These are phyloP conservation scores for Rhodotorula mucilaginosa DNA, from an alignment of 1,284 basidiomycete genomes.

Conservation along the genomic window DNA sequence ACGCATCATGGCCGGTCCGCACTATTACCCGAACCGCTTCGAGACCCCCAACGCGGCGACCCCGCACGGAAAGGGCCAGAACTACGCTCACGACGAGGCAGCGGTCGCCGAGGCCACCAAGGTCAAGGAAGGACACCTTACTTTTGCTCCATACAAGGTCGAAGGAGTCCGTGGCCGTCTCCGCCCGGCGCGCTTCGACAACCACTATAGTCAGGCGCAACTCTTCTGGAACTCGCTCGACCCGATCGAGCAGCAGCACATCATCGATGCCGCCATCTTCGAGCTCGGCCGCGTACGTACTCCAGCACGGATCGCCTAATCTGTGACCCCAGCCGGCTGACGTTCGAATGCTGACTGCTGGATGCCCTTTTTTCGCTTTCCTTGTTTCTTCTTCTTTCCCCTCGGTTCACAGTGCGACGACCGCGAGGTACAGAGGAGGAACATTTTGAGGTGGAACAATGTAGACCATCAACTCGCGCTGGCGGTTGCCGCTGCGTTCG, in stretches of 20 bases:
- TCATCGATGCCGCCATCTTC: constrained; percentile 66
- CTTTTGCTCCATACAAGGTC: constrained; percentile 50
- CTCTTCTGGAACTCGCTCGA: constrained; percentile 74
- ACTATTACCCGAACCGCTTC: constrained; percentile 64
- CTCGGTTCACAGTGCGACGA: constrained; percentile 60
- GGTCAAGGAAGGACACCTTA: constrained; percentile 13
- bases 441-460: constrained; percentile 64
- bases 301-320: background rate
- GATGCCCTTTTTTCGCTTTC: too few species aligned
- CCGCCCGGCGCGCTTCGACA: constrained; percentile 24
- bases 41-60: constrained; percentile 51
- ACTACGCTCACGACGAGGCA: constrained; percentile 26
- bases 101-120: constrained; percentile 14
- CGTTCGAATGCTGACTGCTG: background rate
- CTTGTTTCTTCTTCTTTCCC: background rate
- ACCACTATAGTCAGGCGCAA: constrained; percentile 52
- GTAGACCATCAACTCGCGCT: constrained; percentile 69
- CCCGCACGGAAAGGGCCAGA: constrained; percentile 31
- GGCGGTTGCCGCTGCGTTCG: constrained; percentile 60
- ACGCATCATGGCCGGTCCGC: constrained; percentile 66
- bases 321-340: background rate
- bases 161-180: constrained; percentile 59
- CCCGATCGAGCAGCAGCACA: constrained; percentile 64
- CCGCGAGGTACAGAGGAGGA: constrained; percentile 63
- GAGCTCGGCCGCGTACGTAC: constrained; percentile 57